A percentile compares a stretch with the other conserved stretches of the same genome.
Conservation (phyloP, 2,329 filamentous ascomycete genomes). For the Hirsutella thompsonii region DNA sequence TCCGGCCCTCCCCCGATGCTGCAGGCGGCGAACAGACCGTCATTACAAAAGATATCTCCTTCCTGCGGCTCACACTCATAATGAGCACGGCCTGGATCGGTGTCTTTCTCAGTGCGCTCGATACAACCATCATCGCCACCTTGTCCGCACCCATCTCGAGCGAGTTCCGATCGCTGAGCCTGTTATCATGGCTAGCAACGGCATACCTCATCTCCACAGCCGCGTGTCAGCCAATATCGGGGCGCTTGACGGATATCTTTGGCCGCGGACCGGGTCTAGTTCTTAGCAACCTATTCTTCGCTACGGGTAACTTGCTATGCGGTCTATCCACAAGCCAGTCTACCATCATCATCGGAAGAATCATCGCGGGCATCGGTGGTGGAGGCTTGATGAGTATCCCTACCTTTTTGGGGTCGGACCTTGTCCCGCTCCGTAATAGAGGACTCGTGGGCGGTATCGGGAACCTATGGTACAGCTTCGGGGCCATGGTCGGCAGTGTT, state of each 20-base stretch:
- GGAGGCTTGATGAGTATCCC: conserved; percentile 66
- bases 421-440: conserved; percentile 60
- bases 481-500: conserved; percentile 69
- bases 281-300: conserved; percentile 71
- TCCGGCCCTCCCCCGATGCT: no score
- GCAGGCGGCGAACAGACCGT: conserved; percentile 15
- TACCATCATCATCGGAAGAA: conserved; percentile 63
- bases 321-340: conserved; percentile 54
- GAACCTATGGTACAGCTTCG: conserved; percentile 70
- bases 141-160: conserved; percentile 72
- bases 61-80: conserved; percentile 36
- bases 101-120: conserved; percentile 53
- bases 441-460: conserved; percentile 75
- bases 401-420: conserved; percentile 54
- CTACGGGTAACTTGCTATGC: conserved; percentile 68
- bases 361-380: conserved; percentile 76
- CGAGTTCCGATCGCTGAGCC: conserved; percentile 66
- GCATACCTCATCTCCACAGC: conserved; percentile 83
- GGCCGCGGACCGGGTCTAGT: conserved; percentile 66
- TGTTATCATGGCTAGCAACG: conserved; percentile 79
- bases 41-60: conserved; percentile 35
- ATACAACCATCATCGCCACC: conserved; percentile 76
- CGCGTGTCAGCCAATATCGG: conserved; percentile 73
- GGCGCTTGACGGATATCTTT: conserved; percentile 80
- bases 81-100: conserved; percentile 44